Conservation (phyloP, 106 monocot species). For the Alisma plantagoaquatica region DNA sequence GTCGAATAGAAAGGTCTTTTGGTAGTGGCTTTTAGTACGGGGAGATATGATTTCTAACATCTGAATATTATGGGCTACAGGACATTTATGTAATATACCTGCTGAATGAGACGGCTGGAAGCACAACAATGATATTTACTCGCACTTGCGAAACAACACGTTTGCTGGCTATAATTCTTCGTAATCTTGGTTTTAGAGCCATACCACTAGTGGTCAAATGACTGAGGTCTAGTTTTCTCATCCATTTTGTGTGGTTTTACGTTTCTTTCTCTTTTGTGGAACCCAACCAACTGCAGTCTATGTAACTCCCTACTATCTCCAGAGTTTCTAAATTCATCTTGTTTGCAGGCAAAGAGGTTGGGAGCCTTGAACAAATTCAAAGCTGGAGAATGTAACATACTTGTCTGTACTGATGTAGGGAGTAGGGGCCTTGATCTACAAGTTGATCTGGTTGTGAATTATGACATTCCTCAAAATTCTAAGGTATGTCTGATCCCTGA, state of each 20-base stretch:
- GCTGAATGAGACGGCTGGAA: slow-evolving; percentile 66
- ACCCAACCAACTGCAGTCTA: neutral
- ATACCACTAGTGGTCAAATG: slow-evolving; percentile 93
- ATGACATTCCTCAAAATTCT: slow-evolving; percentile 83
- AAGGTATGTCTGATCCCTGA: too few relatives aligned
- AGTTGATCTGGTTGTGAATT: slow-evolving; percentile 94
- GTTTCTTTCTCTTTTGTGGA: neutral
- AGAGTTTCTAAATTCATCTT: neutral
- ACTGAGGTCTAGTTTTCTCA: slow-evolving; percentile 46
- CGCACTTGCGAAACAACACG: slow-evolving; percentile 79
- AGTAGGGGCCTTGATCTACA: slow-evolving; percentile 88
- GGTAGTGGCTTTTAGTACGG: too few relatives aligned
- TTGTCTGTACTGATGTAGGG: slow-evolving; percentile 84
- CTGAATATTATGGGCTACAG: too few relatives aligned
- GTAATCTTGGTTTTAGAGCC: slow-evolving; percentile 75
- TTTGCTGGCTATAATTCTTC: slow-evolving; percentile 55
- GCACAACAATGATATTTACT: slow-evolving; percentile 83
- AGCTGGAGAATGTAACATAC: slow-evolving; percentile 72
- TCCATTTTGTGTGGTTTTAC: neutral
- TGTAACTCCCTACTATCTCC: neutral
- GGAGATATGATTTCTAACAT: too few relatives aligned
- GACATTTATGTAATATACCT: slow-evolving; percentile 88
- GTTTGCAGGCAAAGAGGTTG: slow-evolving; percentile 60
- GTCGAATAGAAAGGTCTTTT: too few relatives aligned
- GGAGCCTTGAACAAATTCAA: slow-evolving; percentile 90